Percentiles rank a stretch among this genome's conserved stretches.
Conservation (phyloP, 768 basidiomycete genomes). For the Trichaptum fuscoviolaceum region DNA sequence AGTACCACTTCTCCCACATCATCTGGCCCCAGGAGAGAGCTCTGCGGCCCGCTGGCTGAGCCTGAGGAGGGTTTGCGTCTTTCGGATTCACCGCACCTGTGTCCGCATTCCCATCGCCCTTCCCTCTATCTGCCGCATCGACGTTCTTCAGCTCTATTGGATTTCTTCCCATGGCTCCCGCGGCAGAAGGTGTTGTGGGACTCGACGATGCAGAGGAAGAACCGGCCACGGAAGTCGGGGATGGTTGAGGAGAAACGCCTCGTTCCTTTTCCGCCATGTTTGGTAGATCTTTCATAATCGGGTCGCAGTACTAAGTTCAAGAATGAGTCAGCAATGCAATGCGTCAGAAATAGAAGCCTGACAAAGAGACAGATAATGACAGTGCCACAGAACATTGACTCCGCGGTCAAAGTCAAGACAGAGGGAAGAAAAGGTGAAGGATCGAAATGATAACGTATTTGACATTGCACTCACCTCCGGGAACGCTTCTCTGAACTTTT, state of each 20-base stretch:
- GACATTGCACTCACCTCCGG: slow-evolving; percentile 60
- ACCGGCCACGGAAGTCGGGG: slow-evolving; percentile 19
- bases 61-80: background rate
- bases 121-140: slow-evolving; percentile 15
- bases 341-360: background rate
- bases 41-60: background rate
- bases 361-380: slow-evolving; percentile 2
- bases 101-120: slow-evolving; percentile 4
- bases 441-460: background rate
- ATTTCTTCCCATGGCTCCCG: slow-evolving; percentile 9
- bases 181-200: slow-evolving; percentile 13
- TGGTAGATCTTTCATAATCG: slow-evolving; percentile 66
- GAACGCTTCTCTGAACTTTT: slow-evolving; percentile 83
- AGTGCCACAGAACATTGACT: background rate
- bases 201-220: slow-evolving; percentile 14
- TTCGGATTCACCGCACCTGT: slow-evolving; percentile 20
- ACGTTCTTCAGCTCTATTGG: slow-evolving; percentile 24
- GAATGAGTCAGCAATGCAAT: slow-evolving; percentile 3
- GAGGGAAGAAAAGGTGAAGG: background rate
- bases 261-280: slow-evolving; percentile 89
- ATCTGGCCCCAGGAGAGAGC: slow-evolving; percentile 50
- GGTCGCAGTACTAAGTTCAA: slow-evolving; percentile 57
- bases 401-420: background rate
- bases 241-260: slow-evolving; percentile 38
- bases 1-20: slow-evolving; percentile 81